phyloP scores from a whole-genome alignment of 306 rosid species.

The Ziziphus jujuba region DNA sequence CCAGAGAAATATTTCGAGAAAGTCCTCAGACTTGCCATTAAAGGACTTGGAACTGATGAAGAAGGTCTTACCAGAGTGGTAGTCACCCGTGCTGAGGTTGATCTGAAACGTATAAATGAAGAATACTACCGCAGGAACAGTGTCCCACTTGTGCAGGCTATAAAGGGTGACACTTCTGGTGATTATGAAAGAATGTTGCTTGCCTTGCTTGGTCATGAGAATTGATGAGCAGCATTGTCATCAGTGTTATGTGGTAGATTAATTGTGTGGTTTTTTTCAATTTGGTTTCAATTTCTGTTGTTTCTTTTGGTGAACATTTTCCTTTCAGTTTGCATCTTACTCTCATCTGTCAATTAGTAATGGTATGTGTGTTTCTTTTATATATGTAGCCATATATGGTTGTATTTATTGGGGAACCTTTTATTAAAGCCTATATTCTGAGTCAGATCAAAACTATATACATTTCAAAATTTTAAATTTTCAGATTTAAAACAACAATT shows the following conservation, averaged over 20 bases:
- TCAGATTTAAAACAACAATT: no score
- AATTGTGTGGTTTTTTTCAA: not conserved
- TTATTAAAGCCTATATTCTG: no score
- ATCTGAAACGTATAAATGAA: slow-evolving; percentile 26
- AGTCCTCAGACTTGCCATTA: slow-evolving; percentile 29
- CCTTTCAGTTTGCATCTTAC: not conserved
- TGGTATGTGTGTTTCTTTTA: no score
- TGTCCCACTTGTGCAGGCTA: slow-evolving; percentile 21
- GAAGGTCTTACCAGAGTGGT: slow-evolving; percentile 38
- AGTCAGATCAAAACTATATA: no score
- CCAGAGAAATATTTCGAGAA: slow-evolving; percentile 39
- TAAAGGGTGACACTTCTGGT: slow-evolving; percentile 34
- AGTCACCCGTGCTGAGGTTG: slow-evolving; percentile 36
- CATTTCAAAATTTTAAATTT: no score
- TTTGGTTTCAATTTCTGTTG: not conserved
- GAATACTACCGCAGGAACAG: slow-evolving; percentile 33
- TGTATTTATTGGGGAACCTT: no score
- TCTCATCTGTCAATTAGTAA: no score
- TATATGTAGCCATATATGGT: no score
- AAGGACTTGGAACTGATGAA: slow-evolving; percentile 40
- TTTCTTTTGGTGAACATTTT: no score
- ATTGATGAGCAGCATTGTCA: not conserved
- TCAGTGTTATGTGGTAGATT: not conserved
- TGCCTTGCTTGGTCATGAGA: slow-evolving; percentile 23
- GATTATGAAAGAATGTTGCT: slow-evolving; percentile 36